phyloP scores from a whole-genome alignment of 257 asterid species.

The Ophiorrhiza pumila region DNA sequence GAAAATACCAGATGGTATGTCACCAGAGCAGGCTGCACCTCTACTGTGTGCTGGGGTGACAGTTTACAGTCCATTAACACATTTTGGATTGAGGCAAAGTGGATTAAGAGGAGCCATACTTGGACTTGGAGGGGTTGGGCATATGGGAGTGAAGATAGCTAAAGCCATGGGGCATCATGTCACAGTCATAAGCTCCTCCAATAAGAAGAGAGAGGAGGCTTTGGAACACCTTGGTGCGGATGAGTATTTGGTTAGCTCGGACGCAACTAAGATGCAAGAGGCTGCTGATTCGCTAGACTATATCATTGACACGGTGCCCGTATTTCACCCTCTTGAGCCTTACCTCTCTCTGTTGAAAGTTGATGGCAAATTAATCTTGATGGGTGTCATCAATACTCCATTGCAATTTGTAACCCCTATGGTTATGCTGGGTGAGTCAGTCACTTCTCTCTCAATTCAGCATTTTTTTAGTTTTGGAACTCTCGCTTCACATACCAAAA shows the following conservation, averaged over 20 bases:
- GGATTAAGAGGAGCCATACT: conserved; percentile 77
- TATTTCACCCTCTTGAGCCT: conserved; percentile 75
- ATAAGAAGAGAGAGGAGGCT: conserved; percentile 72
- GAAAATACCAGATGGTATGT: conserved; percentile 87
- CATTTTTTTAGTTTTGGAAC: background rate
- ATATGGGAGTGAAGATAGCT: conserved; percentile 93
- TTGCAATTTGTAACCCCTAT: conserved; percentile 73
- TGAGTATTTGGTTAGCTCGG: conserved; percentile 79
- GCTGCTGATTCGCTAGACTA: conserved; percentile 75
- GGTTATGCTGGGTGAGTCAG: conserved; percentile 84
- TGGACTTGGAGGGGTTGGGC: conserved; percentile 98
- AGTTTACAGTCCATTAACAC: conserved; percentile 77
- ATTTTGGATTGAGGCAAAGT: conserved; percentile 59
- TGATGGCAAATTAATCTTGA: conserved; percentile 81
- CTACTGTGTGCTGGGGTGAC: conserved; percentile 91
- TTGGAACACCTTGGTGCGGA: conserved; percentile 84
- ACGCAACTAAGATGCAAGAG: conserved; percentile 46
- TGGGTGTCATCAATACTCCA: conserved; percentile 87
- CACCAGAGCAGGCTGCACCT: conserved; percentile 91
- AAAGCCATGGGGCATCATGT: conserved; percentile 93
- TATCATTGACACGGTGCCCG: conserved; percentile 85
- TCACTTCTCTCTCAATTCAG: background rate
- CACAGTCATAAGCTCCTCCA: conserved; percentile 83
- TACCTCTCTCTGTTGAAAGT: conserved; percentile 71
- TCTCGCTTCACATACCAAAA: background rate